Evolutionary conservation across 768 basidiomycete genomes (phyloP).

Genomic region (Cystofilobasidium bisporidii): DNA sequence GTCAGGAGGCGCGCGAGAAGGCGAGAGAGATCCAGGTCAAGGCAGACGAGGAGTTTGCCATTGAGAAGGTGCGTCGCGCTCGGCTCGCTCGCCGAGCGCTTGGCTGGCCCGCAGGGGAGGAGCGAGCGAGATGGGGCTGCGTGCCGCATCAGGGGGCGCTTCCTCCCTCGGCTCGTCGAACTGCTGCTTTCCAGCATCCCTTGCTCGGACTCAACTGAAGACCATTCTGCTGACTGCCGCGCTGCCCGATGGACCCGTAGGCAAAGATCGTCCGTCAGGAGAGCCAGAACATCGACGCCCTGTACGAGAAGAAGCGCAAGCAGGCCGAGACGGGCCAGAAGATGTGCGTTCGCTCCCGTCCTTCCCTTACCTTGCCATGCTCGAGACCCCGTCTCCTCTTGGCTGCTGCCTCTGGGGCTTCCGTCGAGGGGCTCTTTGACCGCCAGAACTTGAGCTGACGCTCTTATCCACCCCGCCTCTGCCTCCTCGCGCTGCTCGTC

Average conservation of each 20-base stretch:
- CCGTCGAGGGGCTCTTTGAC: too few relatives aligned
- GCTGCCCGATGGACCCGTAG: too few relatives aligned
- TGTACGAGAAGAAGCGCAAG: constrained; percentile 92
- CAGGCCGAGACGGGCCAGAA: constrained; percentile 88
- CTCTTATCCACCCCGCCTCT: constrained; percentile 9
- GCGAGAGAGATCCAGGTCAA: constrained; percentile 93
- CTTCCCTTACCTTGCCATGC: not conserved
- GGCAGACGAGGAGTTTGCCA: constrained; percentile 97
- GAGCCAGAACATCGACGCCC: constrained; percentile 83
- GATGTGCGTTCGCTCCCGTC: constrained; percentile 65
- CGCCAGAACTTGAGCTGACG: too few relatives aligned
- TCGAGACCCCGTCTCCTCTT: too few relatives aligned
- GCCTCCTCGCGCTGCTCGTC: not conserved
- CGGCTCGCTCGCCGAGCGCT: not conserved
- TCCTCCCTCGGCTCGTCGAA: too few relatives aligned
- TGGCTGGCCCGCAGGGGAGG: not conserved
- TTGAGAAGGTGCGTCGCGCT: constrained; percentile 75
- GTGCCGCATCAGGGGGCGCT: not conserved
- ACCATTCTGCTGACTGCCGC: too few relatives aligned
- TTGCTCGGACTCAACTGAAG: too few relatives aligned
- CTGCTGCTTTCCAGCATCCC: too few relatives aligned
- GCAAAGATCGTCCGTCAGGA: constrained; percentile 97
- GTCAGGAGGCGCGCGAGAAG: constrained; percentile 96
- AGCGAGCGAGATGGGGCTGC: not conserved
- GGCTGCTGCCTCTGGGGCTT: too few relatives aligned